These are phyloP conservation scores for Hamamelis virginiana DNA, from an alignment of 164 flowering plant species.

Conservation along the genomic window DNA sequence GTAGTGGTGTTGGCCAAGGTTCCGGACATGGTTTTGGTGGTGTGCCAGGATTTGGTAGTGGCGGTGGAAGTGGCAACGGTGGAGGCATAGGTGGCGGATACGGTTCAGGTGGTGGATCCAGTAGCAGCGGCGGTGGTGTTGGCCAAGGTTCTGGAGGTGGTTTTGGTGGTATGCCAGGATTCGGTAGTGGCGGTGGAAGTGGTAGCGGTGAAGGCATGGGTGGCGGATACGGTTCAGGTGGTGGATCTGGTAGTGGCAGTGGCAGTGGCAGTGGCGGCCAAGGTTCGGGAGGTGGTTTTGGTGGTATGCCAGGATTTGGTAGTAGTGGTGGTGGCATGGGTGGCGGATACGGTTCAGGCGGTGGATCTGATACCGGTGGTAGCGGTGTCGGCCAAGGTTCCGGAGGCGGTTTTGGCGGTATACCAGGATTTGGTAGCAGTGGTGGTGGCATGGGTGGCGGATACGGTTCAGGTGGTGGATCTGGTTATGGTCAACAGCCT, in stretches of 20 bases:
- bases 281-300: neutral
- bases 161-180: slow-evolving; percentile 2
- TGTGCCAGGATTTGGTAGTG: neutral
- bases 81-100: neutral
- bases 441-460: neutral
- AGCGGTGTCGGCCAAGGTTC: slow-evolving; percentile 3
- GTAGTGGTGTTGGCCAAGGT: neutral
- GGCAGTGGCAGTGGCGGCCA: neutral
- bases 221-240: neutral
- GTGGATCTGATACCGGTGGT: neutral
- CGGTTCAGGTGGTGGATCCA: neutral
- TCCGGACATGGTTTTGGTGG: slow-evolving; percentile 6
- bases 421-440: neutral
- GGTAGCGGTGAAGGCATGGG: neutral
- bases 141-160: slow-evolving; percentile 1
- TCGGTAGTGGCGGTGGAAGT: slow-evolving; percentile 11
- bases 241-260: neutral
- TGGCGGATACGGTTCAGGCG: neutral
- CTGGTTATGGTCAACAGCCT: neutral
- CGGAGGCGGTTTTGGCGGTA: neutral
- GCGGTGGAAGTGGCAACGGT: neutral
- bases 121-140: neutral
- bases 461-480: neutral
- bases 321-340: neutral
- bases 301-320: slow-evolving; percentile 1